These are phyloP conservation scores for Calonectria pauciramosa DNA, from an alignment of 2,329 filamentous ascomycete species.

Conservation along the genomic window DNA sequence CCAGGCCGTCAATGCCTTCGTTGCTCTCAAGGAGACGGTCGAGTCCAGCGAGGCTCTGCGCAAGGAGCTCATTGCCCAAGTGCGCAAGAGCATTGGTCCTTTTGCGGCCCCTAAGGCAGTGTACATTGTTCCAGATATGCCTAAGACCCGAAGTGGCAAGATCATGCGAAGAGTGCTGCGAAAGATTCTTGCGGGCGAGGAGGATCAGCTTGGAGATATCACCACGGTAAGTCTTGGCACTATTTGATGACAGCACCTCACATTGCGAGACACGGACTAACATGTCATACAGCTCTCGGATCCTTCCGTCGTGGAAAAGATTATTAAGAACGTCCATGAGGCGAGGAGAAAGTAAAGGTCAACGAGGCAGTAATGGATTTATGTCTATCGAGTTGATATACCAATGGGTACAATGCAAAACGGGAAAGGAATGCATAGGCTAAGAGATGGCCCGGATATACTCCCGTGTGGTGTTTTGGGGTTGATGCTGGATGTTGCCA, in stretches of 20 bases:
- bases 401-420: conserved; percentile 42
- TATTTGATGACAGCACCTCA: background rate
- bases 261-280: conserved; percentile 28
- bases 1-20: conserved; percentile 97
- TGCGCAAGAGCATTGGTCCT: conserved; percentile 96
- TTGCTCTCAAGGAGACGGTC: conserved; percentile 88
- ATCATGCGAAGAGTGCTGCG: conserved; percentile 98
- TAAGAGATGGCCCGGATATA: conserved; percentile 29
- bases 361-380: conserved; percentile 26
- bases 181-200: conserved; percentile 97
- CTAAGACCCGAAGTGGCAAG: conserved; percentile 98
- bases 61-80: conserved; percentile 95
- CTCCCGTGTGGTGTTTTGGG: conserved; percentile 44
- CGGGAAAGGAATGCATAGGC: conserved; percentile 32
- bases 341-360: conserved; percentile 64
- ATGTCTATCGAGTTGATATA: conserved; percentile 44
- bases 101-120: conserved; percentile 97
- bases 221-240: conserved; percentile 77
- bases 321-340: conserved; percentile 85
- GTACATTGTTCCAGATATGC: conserved; percentile 91
- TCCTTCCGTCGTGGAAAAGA: conserved; percentile 88
- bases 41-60: conserved; percentile 83
- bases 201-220: conserved; percentile 95
- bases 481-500: conserved; percentile 40
- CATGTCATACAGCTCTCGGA: conserved; percentile 78